A percentile compares a stretch with the other conserved stretches of the same genome.
Conservation (phyloP, 202 grass and related monocot genomes). For the Tripidium arundinaceum region DNA sequence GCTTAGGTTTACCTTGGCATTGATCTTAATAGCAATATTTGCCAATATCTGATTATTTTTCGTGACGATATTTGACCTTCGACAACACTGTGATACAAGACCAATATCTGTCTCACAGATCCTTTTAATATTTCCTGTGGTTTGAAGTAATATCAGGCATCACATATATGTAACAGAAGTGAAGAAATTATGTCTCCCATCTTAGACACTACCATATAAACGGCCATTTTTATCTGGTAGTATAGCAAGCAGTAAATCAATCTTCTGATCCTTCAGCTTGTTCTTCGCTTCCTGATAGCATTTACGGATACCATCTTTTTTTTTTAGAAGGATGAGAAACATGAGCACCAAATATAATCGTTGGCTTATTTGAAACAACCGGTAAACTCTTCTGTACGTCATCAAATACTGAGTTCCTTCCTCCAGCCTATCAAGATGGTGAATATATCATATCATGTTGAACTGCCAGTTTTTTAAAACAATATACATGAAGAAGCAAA, state of each 20-base stretch:
- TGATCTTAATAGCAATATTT: too few relatives aligned
- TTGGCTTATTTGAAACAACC: conserved; percentile 19
- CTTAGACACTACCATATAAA: too few relatives aligned
- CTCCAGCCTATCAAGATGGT: conserved; percentile 41
- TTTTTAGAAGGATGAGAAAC: conserved; percentile 15
- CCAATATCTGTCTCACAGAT: too few relatives aligned
- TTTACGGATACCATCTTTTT: neutral
- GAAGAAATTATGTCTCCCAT: too few relatives aligned
- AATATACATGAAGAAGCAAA: neutral
- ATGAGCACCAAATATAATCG: conserved; percentile 59
- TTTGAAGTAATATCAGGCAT: too few relatives aligned
- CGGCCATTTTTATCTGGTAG: too few relatives aligned
- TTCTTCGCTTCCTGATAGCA: too few relatives aligned
- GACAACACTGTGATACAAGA: neutral
- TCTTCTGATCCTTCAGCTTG: too few relatives aligned
- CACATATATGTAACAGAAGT: too few relatives aligned
- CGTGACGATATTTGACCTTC: neutral
- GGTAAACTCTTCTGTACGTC: conserved; percentile 19
- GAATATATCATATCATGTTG: neutral
- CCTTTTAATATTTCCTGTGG: too few relatives aligned
- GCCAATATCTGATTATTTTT: neutral
- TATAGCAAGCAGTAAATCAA: too few relatives aligned
- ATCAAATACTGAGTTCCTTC: conserved; percentile 50
- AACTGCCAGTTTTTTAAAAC: neutral
- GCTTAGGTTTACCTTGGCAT: too few relatives aligned